Evolutionary conservation across 257 asterid species (phyloP).

Genomic region (Scutellaria galericulata): DNA sequence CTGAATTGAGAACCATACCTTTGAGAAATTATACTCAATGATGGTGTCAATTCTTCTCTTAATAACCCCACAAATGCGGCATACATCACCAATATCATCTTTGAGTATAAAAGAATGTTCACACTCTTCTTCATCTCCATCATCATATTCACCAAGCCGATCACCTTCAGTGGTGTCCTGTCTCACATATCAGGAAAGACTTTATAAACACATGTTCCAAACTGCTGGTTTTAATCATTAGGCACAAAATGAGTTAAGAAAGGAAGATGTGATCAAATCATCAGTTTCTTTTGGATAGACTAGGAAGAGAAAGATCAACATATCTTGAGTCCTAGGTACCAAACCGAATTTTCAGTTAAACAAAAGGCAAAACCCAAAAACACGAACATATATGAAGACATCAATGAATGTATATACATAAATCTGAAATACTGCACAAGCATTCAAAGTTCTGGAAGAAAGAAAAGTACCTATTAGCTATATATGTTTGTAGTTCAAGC

Average conservation of each 20-base stretch:
- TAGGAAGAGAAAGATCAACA: slow-evolving; percentile 6
- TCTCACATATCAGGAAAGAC: slow-evolving; percentile 34
- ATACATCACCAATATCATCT: slow-evolving; percentile 95
- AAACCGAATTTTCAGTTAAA: not conserved
- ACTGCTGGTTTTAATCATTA: slow-evolving; percentile 15
- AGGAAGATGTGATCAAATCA: slow-evolving; percentile 17
- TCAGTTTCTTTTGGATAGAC: not conserved
- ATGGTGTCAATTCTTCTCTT: slow-evolving; percentile 81
- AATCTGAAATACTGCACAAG: too few species aligned
- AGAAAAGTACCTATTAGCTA: too few species aligned
- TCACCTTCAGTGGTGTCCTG: slow-evolving; percentile 65
- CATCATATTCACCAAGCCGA: slow-evolving; percentile 45
- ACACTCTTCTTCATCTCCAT: slow-evolving; percentile 69
- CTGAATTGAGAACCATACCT: slow-evolving; percentile 58
- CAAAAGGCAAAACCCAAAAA: not conserved
- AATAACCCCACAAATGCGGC: slow-evolving; percentile 94
- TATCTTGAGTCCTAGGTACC: not conserved
- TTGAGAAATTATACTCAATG: slow-evolving; percentile 83
- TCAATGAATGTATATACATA: too few species aligned
- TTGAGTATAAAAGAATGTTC: slow-evolving; percentile 85
- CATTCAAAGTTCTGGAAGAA: too few species aligned
- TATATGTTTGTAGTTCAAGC: too few species aligned
- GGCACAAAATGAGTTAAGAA: slow-evolving; percentile 15
- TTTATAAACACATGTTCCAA: not conserved
- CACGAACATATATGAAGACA: not conserved